Base-by-base conservation (phyloP, 441 rosid genomes). In the Syzygium syzygioides region DNA sequence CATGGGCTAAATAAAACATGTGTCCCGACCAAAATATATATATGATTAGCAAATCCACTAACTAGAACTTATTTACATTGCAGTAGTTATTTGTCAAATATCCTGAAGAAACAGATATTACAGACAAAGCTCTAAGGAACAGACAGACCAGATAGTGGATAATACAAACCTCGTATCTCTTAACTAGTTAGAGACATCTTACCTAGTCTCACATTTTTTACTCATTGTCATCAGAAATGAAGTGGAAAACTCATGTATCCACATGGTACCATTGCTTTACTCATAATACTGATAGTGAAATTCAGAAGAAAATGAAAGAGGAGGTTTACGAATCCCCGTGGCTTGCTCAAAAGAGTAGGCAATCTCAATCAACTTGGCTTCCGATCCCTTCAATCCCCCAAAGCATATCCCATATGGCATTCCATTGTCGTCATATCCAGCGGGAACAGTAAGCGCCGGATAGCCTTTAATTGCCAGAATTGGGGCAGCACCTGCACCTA, bases 261-360 rank as follows among this genome's bases (percentile, higher is more conserved):
- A 0, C 23, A 64, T 2, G 1, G 37, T 30, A 4, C 12, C 6
- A 64, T 30, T 64, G 76, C 76, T 64, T 64, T 64, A 64, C 76
- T 53, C 62, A 34, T n/a, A 28, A 26, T 32, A 34, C 7, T 9
- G 62, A 68, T 32, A 5, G 55, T 52, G 59, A 53, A 80, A 76
- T 56, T n/a, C 62, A 23, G 32, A 37, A 68, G 86, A 87, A 56
- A 55, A 87, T 41, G 55, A 54, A 20, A 88, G 84, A 76, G 92
- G 93, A 68, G 93, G 92, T 53, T 80, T 91, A 68, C 93, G 86
- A 45, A 87, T 54, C 88, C 79, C 50, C 20, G 91, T 89, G 55
- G 92, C 92, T 66, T 93, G 94, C 57, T 93, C 93, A 87, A 94
- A 94, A 14, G 91, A 92, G 90, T 91, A 93, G 80, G 94, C 94